Conservation (phyloP, 2,329 filamentous ascomycete genomes). For the Knufia fluminis region DNA sequence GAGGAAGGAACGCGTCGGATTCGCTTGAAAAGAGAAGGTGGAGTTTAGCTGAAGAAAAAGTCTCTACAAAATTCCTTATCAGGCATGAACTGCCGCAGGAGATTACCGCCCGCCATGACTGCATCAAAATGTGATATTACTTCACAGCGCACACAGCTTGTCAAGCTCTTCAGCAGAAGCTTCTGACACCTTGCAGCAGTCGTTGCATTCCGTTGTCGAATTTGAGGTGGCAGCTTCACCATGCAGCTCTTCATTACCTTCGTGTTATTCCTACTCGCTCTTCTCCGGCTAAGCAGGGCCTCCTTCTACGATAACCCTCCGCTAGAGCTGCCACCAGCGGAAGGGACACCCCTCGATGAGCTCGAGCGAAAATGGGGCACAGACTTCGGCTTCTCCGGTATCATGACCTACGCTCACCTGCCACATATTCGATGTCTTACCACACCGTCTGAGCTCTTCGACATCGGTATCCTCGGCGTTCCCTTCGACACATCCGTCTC, state of each 20-base stretch:
- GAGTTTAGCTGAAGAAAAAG: background rate
- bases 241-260: background rate
- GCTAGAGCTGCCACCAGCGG: slow-evolving; percentile 28
- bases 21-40: background rate
- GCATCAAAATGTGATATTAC: background rate
- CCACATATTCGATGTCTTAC: slow-evolving; percentile 60
- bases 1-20: background rate
- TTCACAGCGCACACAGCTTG: background rate
- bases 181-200: background rate
- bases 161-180: background rate
- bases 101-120: slow-evolving; percentile 1
- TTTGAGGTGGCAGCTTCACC: background rate
- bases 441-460: slow-evolving; percentile 53
- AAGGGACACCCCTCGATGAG: slow-evolving; percentile 30
- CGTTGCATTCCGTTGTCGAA: background rate
- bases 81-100: background rate
- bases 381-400: slow-evolving; percentile 61
- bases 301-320: slow-evolving; percentile 34
- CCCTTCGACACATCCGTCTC: slow-evolving; percentile 29
- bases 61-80: background rate
- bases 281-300: slow-evolving; percentile 11
- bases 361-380: slow-evolving; percentile 40
- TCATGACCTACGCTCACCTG: slow-evolving; percentile 66
- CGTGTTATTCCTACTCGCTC: slow-evolving; percentile 6
- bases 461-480: slow-evolving; percentile 34